A percentile compares a stretch with the other conserved stretches of the same genome.
Evolutionary conservation across 148 eudicot genomes (phyloP).

Genomic region (Chenopodium quinoa): DNA sequence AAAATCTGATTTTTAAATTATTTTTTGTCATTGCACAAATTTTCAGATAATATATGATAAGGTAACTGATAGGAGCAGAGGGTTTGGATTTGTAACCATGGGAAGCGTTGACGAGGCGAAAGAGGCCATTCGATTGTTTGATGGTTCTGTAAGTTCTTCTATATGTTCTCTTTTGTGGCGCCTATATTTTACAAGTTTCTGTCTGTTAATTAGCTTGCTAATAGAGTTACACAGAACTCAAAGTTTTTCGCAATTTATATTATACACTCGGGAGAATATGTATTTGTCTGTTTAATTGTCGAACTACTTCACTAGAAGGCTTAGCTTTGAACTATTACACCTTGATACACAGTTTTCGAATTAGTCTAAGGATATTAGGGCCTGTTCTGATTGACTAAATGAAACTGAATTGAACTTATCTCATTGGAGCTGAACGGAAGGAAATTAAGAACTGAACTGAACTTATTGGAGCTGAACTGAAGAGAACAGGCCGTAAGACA

Average conservation of each 20-base stretch:
- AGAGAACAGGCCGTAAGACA: no score
- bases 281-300: background rate
- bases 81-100: slow-evolving; percentile 92
- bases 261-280: background rate
- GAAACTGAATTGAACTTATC: no score
- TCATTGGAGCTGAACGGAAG: no score
- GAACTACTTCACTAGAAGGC: background rate
- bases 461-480: no score
- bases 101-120: slow-evolving; percentile 63
- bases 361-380: background rate
- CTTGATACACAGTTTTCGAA: background rate
- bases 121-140: slow-evolving; percentile 74
- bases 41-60: slow-evolving; percentile 77
- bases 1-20: background rate
- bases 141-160: slow-evolving; percentile 74
- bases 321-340: background rate
- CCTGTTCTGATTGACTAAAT: no score
- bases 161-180: no score
- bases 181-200: background rate
- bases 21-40: background rate
- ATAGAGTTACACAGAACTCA: no score
- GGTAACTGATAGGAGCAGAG: slow-evolving; percentile 87
- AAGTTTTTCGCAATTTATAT: no score
- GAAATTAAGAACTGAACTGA: no score
- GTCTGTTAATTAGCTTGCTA: background rate